Evolutionary conservation across 805 yeast species (phyloP), one percentile per base, ranked within the genome.

Genomic region (Cyberlindnera maritima): DNA sequence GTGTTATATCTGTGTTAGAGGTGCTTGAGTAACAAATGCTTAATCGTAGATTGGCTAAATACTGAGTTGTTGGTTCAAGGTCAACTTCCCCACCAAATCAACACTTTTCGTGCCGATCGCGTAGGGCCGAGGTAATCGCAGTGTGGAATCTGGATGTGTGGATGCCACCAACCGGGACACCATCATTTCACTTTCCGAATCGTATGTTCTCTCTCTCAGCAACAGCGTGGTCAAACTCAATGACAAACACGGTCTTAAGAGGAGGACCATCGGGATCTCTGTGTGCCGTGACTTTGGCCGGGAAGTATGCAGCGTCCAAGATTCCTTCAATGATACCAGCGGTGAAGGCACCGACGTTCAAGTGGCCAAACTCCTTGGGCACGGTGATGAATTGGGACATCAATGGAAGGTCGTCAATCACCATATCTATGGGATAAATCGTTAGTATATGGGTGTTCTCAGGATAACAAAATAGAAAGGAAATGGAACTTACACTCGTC

Each of bases 311-410:
- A 4, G 85, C 72, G 57, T 86, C 94, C 48, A 89, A 68, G 1
- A 88, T 81, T 0, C 95, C 96, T 62, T 89, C 96, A 35, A 88
- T 74, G 14, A 89, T 75, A 0, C 96, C 96, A 0, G 96, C 96
- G 1, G 83, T 79, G 60, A 85, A 87, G 0, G 96, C 91, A 14
- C 85, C 82, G 59, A 94, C 86, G 60, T 85, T 87, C 58, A 88
- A 72, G 52, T 81, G 82, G 11, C 86, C 82, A 60, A 84, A 81
- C 53, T 89, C 96, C 55, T 78, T 80, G 2, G 96, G 96, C 4
- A 86, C 83, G 26, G 87, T 80, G 11, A 89, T 80, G 60, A 74
- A 89, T 56, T 77, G 79, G n/a, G 87, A 74, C 34, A 88, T 71
- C 39, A 86, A 56, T 6, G 96, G 96, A 13, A 72, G 63, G 56